Evolutionary conservation across 257 asterid species (phyloP), one percentile per base, ranked within the genome.

Genomic region (Primulina huaijiensis): DNA sequence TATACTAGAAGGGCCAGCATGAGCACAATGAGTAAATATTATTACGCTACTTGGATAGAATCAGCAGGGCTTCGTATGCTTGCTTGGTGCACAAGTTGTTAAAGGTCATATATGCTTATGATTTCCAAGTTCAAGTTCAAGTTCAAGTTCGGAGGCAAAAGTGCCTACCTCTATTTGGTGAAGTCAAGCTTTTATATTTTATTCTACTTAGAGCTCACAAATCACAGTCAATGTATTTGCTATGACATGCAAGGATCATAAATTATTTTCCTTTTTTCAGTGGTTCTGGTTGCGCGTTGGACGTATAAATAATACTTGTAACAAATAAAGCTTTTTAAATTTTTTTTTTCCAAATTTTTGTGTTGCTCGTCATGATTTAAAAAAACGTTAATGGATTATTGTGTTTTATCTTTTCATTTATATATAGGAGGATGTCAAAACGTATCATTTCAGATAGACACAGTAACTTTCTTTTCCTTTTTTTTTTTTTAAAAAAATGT

Each of bases 41-140:
- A 14, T 71, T 16, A 46, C 19, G 7, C 50, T 63, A 70, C 60
- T 59, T 30, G 72, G 62, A 71, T 50, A 59, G 31, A 43, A 43
- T 65, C 38, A 20, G 25, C 62, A 23, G 67, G 55, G 43, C 38
- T 62, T 25, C 46, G 50, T 62, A 38, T 64, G 46, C 70, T 38
- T 25, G 19, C 21, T 30, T 38, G 64, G 27, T 64, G 75, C 75
- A 64, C 3, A 57, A 64, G 52, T 69, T 52, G 57, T 10, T 53
- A 37, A 35, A 70, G 70, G 50, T 65, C 20, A 3, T 64, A 59
- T 73, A 64, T 68, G 60, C 20, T 35, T 64, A 52, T 14, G 10
- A 35, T n/a, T 65, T 75, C 74, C 46, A 60, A 23, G 53, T 46
- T 64, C 62, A 20, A 46, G 53, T 46, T 64, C 62, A 20, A 46